A percentile compares a stretch with the other conserved stretches of the same genome.
phyloP scores from a whole-genome alignment of 2,329 filamentous ascomycete genomes.

The Exophiala bonariae region DNA sequence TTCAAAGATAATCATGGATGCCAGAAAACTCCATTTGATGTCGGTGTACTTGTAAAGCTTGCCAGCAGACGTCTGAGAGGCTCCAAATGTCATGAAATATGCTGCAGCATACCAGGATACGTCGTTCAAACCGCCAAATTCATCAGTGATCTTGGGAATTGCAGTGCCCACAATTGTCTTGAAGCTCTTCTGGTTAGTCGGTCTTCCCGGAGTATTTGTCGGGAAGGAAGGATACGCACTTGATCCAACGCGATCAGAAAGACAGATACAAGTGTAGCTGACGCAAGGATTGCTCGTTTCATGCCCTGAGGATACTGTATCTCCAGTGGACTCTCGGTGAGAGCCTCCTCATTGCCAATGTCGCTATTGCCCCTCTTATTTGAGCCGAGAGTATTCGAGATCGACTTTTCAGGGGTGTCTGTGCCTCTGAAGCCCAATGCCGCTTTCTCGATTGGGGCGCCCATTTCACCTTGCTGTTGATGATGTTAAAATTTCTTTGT shows the following conservation, averaged over 20 bases:
- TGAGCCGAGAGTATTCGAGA: background rate
- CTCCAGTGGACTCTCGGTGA: no score
- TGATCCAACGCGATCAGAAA: conserved; percentile 5
- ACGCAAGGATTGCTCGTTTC: conserved; percentile 3
- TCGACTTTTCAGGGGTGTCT: background rate
- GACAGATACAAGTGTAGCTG: background rate
- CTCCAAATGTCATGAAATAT: conserved; percentile 45
- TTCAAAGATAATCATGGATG: conserved; percentile 50
- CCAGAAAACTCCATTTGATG: conserved; percentile 40
- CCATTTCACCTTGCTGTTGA: background rate
- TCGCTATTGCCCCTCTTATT: background rate
- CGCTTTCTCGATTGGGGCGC: background rate
- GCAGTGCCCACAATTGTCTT: conserved; percentile 28
- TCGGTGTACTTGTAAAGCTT: conserved; percentile 47
- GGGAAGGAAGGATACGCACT: background rate
- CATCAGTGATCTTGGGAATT: conserved; percentile 26
- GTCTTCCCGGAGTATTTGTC: background rate
- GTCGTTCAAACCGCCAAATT: conserved; percentile 40
- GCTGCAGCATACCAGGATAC: conserved; percentile 38
- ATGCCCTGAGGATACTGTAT: conserved; percentile 5
- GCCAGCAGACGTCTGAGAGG: conserved; percentile 47
- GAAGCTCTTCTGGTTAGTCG: background rate
- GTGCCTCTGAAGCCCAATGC: background rate
- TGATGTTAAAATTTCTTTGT: background rate
- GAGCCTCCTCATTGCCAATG: no score